These are phyloP conservation scores for Fusarium globosum DNA, from an alignment of 2,329 filamentous ascomycete species.

Conservation along the genomic window DNA sequence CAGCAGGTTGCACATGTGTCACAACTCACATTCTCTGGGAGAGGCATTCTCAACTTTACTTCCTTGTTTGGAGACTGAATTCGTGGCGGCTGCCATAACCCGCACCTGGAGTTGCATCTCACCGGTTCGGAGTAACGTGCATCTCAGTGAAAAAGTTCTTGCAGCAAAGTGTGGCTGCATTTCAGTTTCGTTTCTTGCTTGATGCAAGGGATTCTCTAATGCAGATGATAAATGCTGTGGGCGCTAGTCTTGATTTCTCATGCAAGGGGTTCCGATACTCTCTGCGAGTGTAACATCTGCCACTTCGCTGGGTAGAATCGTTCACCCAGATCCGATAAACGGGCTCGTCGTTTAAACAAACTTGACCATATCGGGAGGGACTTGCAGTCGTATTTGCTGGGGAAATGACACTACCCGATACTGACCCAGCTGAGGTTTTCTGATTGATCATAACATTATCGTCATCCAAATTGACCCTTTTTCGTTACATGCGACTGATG, in stretches of 20 bases:
- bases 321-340: constrained; percentile 8
- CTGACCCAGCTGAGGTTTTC: constrained; percentile 1
- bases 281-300: constrained; percentile 16
- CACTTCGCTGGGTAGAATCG: not conserved
- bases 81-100: constrained; percentile 8
- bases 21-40: constrained; percentile 20
- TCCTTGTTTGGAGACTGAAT: constrained; percentile 8
- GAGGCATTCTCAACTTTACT: not conserved
- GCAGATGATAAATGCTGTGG: constrained; percentile 5
- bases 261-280: constrained; percentile 35
- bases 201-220: constrained; percentile 23
- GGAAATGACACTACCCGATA: constrained; percentile 3
- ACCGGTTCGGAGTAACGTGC: constrained; percentile 25
- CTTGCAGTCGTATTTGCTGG: constrained; percentile 18
- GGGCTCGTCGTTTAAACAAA: not conserved
- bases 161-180: constrained; percentile 28
- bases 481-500: not conserved
- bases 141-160: constrained; percentile 21
- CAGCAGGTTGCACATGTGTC: constrained; percentile 20
- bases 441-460: constrained; percentile 4
- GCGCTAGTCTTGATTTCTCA: constrained; percentile 4
- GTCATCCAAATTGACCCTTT: not conserved
- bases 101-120: constrained; percentile 24
- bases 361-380: constrained; percentile 24
- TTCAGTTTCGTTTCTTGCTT: constrained; percentile 5